Evolutionary conservation across 352 stramenopile species (phyloP), one percentile per base, ranked within the genome.

Genomic region (Phytophthora lateralis): DNA sequence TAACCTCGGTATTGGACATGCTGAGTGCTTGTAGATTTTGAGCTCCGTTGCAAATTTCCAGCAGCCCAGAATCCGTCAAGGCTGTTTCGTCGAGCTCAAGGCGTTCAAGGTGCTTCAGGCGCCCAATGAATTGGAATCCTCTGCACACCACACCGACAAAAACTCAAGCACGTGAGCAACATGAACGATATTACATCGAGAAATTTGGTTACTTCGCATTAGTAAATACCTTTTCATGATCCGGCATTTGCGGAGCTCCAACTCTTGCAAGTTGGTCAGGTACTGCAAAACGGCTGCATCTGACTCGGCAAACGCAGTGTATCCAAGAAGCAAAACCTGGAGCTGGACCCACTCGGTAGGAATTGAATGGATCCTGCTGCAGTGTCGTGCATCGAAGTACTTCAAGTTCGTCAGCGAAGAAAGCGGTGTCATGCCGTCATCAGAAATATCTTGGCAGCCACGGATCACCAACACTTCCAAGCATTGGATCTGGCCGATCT

Each of bases 311-410:
- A 94, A 94, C 1, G 73, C 66, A 3, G 77, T 89, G 46, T 80
- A 73, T 20, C 73, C 71, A 8, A 94, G 69, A 37, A 91, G 54
- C 8, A 94, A 47, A 12, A 90, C 76, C 14, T 71, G 49, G 15
- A 94, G 63, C 24, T 82, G 42, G 0, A 45, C 70, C 85, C 85
- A 94, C 42, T 88, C 73, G 0, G 48, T 65, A 17, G 71, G 71
- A 17, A 92, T 54, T 2, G 72, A 76, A 27, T 74, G 76, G 17
- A 94, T 60, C 29, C 75, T 71, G 54, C 77, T 69, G 39, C 85
- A 94, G 47, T 91, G 79, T 10, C 85, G 76, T 3, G 76, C 82
- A 43, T 94, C 82, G 38, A 94, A 91, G 51, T 89, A 81, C 35
- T 73, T 74, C 21, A 89, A 24, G 8, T 66, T 70, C 8, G 30